Conservation (phyloP, 2,329 filamentous ascomycete species). For the Parascedosporium putredinis region DNA sequence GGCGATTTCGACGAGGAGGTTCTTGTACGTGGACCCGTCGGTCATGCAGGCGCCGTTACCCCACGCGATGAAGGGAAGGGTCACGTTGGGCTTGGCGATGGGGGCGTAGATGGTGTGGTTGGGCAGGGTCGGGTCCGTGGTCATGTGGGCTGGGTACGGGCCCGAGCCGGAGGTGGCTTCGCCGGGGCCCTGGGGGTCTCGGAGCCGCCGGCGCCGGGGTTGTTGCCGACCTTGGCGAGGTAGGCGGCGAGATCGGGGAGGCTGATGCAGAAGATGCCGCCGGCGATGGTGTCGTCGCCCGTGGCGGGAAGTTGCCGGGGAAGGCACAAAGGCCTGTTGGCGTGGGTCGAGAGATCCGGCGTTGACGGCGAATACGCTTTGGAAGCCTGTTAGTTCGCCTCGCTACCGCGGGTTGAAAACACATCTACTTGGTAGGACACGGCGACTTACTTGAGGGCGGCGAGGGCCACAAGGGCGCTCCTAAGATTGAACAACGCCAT, state of each 20-base stretch:
- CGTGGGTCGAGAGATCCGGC: neutral
- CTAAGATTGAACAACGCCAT: neutral
- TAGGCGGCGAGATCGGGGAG: neutral
- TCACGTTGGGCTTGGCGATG: neutral
- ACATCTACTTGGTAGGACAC: no score
- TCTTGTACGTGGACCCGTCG: neutral
- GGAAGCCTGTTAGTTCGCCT: neutral
- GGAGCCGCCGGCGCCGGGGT: neutral
- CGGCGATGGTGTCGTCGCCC: neutral
- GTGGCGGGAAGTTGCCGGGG: conserved; percentile 1
- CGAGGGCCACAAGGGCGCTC: neutral
- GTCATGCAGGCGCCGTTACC: conserved; percentile 4
- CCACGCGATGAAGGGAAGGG: conserved; percentile 2
- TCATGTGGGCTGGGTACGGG: conserved; percentile 5
- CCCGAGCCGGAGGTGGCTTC: neutral
- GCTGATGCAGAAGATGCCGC: conserved; percentile 5
- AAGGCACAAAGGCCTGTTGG: conserved; percentile 1
- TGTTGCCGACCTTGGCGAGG: neutral
- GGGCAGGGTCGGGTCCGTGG: conserved; percentile 2
- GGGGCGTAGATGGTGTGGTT: conserved; percentile 6
- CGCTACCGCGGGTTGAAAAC: no score
- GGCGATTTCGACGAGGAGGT: conserved; percentile 4
- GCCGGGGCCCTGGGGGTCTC: neutral
- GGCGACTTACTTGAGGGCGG: neutral
- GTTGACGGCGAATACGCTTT: neutral